phyloP scores from a whole-genome alignment of 192 early-diverging fungal genomes.

The Podochytrium sp. region DNA sequence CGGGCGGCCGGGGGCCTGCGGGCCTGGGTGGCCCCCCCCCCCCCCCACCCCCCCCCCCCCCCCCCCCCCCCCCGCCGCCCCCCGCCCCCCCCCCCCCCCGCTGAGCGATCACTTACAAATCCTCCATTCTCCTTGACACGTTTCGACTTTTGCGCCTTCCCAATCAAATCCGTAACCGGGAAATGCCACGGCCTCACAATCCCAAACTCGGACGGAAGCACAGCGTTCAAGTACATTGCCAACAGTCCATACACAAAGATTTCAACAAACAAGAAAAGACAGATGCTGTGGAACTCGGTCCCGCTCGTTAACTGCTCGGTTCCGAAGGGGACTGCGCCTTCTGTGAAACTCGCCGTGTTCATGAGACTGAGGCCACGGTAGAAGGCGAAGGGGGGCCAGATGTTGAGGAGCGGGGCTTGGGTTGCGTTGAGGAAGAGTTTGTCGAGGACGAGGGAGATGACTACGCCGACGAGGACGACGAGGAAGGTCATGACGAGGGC shows the following conservation, averaged over 20 bases:
- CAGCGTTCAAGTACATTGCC: slow-evolving; percentile 46
- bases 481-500: slow-evolving; percentile 64
- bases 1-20: too few species aligned
- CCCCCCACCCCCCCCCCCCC: too few species aligned
- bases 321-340: slow-evolving; percentile 49
- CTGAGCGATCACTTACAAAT: slow-evolving; percentile 12
- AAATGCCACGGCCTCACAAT: slow-evolving; percentile 71
- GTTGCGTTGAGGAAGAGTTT: slow-evolving; percentile 41
- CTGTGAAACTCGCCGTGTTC: slow-evolving; percentile 53
- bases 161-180: slow-evolving; percentile 43
- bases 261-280: slow-evolving; percentile 58
- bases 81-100: too few species aligned
- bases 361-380: slow-evolving; percentile 62
- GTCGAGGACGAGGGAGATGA: slow-evolving; percentile 59
- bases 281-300: slow-evolving; percentile 60
- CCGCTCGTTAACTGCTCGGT: slow-evolving; percentile 52
- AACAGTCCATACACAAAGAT: slow-evolving; percentile 50
- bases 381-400: slow-evolving; percentile 82
- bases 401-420: slow-evolving; percentile 45
- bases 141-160: slow-evolving; percentile 32
- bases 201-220: slow-evolving; percentile 72
- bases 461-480: slow-evolving; percentile 66
- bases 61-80: too few species aligned
- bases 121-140: slow-evolving; percentile 24
- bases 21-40: too few species aligned